phyloP scores from a whole-genome alignment of 1,284 basidiomycete genomes.

The Pseudozyma hubeiensis region DNA sequence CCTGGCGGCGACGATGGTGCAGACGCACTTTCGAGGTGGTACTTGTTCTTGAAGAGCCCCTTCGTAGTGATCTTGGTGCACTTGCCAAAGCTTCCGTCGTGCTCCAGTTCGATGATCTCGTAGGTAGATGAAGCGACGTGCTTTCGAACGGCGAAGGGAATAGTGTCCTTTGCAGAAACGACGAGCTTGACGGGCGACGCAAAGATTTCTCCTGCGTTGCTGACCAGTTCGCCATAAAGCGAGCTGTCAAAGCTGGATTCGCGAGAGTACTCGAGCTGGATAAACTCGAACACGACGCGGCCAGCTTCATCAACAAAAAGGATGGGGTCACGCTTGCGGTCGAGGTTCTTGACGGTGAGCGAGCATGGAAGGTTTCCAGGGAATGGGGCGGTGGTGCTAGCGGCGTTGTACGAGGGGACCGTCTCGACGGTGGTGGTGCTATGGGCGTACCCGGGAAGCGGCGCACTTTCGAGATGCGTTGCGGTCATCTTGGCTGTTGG shows the following conservation, averaged over 20 bases:
- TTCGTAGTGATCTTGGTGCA: slow-evolving; percentile 47
- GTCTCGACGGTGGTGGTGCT: slow-evolving; percentile 39
- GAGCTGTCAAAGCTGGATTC: slow-evolving; percentile 17
- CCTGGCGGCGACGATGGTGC: neutral
- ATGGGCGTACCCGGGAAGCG: slow-evolving; percentile 30
- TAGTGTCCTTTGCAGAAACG: slow-evolving; percentile 17
- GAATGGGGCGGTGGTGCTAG: slow-evolving; percentile 31
- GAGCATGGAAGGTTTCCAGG: slow-evolving; percentile 38
- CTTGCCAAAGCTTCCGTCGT: slow-evolving; percentile 28
- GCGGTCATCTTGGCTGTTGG: slow-evolving; percentile 18
- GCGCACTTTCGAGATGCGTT: slow-evolving; percentile 5
- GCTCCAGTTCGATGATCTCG: slow-evolving; percentile 38
- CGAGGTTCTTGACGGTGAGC: slow-evolving; percentile 44
- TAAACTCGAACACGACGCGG: slow-evolving; percentile 35
- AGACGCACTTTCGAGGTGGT: slow-evolving; percentile 27
- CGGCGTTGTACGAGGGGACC: slow-evolving; percentile 37
- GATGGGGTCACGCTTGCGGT: slow-evolving; percentile 35
- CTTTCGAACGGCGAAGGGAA: slow-evolving; percentile 40
- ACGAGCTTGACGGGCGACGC: slow-evolving; percentile 32
- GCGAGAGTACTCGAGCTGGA: slow-evolving; percentile 32
- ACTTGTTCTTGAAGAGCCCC: slow-evolving; percentile 50
- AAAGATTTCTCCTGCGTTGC: slow-evolving; percentile 23
- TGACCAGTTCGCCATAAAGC: slow-evolving; percentile 32
- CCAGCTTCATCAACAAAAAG: slow-evolving; percentile 25
- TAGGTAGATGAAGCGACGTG: slow-evolving; percentile 48